Evolutionary conservation across 2,329 filamentous ascomycete genomes (phyloP), one percentile per base, ranked within the genome.

Genomic region (Xylaria sp.): DNA sequence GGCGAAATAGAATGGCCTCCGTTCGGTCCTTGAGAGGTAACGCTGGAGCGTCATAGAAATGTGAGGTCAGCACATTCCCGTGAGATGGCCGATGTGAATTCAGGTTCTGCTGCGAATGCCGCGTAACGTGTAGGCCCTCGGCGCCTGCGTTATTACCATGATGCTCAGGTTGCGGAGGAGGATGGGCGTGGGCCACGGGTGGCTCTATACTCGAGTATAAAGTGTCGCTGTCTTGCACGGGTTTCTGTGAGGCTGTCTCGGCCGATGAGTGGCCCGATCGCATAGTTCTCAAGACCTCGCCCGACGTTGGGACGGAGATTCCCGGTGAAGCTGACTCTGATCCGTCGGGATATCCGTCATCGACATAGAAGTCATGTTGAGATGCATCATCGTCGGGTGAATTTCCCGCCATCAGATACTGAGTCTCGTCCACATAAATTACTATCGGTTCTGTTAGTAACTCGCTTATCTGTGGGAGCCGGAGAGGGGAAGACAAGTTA

Each of bases 1-100:
- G 78, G 36, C 77, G 78, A 65, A 79, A 80, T 9, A 80, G 65
- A 2, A 73, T 61, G 12, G 79, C 78, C 61, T 80, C 78, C 3
- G 77, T 75, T 30, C 76, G 72, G 39, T 71, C 73, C 61, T 75
- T 76, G 19, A 80, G 74, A 8, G 78, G 78, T n/a, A 78, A 72
- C 50, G 62, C 71, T 27, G 72, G 71, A 27, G 56, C 64, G 60
- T 70, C 71, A 42, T 69, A 71, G 24, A 74, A 72, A 12, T 66
- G 70, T 5, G 71, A 71, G 27, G 63, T 61, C 32, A 69, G 36
- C 9, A 70, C 24, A 24, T 65, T 71, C 17, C 65, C 65, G 17
- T 64, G 66, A 39, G 69, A 53, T 2, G 64, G 64, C 19, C 69
- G 59, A 14, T 67, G 65, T 45, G 64, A 39, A 51, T 53, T 61